Evolutionary conservation across 2,329 filamentous ascomycete genomes (phyloP).

Genomic region (Aspergillus ruber): DNA sequence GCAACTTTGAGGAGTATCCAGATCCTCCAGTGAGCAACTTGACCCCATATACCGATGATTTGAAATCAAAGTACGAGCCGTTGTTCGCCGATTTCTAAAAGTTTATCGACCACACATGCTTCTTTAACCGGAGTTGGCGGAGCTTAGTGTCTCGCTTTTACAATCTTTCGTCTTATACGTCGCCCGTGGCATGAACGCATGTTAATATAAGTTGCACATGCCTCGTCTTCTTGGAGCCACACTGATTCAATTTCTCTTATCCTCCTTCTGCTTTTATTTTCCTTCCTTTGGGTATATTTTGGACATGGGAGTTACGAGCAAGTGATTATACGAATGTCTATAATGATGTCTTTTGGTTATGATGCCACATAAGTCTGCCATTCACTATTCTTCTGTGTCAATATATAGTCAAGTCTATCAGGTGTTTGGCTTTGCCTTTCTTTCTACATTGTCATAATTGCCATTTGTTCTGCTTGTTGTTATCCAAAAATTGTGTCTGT

Average conservation of each 20-base stretch:
- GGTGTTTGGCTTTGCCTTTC: too few relatives aligned
- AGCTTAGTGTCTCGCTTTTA: background rate
- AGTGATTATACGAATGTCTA: background rate
- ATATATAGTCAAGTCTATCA: background rate
- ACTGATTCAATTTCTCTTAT: background rate
- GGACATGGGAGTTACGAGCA: background rate
- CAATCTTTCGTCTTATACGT: too few relatives aligned
- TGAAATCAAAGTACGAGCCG: slow-evolving; percentile 55
- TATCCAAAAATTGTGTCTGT: too few relatives aligned
- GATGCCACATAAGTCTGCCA: background rate
- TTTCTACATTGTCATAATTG: too few relatives aligned
- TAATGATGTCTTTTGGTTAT: slow-evolving; percentile 1
- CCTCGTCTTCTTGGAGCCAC: background rate
- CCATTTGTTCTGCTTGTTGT: too few relatives aligned
- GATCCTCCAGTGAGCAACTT: slow-evolving; percentile 46
- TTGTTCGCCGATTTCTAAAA: slow-evolving; percentile 56
- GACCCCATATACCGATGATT: slow-evolving; percentile 53
- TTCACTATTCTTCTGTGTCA: background rate
- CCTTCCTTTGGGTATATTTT: background rate
- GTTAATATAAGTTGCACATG: too few relatives aligned
- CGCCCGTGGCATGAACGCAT: too few relatives aligned
- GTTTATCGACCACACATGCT: background rate
- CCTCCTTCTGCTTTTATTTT: background rate
- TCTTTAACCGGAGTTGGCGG: background rate
- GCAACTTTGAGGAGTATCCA: slow-evolving; percentile 62